Evolutionary conservation across 768 basidiomycete species (phyloP).

Genomic region (Pleurotus giganteus): DNA sequence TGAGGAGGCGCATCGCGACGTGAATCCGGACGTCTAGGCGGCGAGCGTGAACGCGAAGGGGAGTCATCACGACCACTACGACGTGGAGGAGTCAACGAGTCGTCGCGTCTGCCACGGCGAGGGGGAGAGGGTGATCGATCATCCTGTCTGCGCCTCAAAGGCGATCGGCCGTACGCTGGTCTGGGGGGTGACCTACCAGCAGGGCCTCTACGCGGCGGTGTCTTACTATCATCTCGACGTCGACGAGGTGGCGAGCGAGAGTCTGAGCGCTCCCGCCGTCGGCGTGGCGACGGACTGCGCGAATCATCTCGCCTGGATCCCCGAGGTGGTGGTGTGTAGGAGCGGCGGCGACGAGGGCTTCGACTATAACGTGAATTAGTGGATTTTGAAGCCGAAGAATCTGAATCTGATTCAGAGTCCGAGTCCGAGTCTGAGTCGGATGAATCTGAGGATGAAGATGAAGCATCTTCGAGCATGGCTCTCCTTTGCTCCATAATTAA

Average conservation of each 20-base stretch:
- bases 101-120: conserved; percentile 15
- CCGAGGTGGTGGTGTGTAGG: conserved; percentile 16
- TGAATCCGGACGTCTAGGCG: conserved; percentile 20
- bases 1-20: conserved; percentile 14
- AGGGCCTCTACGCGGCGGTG: neutral
- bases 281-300: conserved; percentile 10
- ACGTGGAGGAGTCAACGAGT: conserved; percentile 19
- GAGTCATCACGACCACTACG: conserved; percentile 20
- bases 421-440: conserved; percentile 28
- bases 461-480: conserved; percentile 73
- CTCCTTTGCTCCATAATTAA: conserved; percentile 94
- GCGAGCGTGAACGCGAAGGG: conserved; percentile 22
- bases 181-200: neutral
- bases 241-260: conserved; percentile 25
- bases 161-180: conserved; percentile 12
- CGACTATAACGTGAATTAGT: conserved; percentile 18
- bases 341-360: conserved; percentile 18
- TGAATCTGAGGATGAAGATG: conserved; percentile 33
- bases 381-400: conserved; percentile 33
- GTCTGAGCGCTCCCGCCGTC: conserved; percentile 12
- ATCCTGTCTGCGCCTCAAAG: conserved; percentile 20
- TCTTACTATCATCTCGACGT: conserved; percentile 15
- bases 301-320: conserved; percentile 13
- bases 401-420: conserved; percentile 35
- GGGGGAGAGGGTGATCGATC: conserved; percentile 4